phyloP scores from a whole-genome alignment of 2,329 filamentous ascomycete genomes.

The Lomentospora prolificans region DNA sequence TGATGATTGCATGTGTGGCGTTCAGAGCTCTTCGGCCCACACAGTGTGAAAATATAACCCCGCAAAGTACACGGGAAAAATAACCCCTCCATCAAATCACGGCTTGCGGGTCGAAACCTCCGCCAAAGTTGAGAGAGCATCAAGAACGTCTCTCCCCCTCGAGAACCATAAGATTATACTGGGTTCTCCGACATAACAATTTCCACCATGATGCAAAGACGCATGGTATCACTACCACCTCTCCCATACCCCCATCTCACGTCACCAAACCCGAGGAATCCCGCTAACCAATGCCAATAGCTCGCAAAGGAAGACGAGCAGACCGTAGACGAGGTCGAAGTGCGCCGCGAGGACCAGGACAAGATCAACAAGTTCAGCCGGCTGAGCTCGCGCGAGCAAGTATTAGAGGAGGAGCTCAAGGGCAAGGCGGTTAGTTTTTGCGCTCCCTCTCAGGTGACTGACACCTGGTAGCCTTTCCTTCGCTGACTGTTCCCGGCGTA shows the following conservation, averaged over 20 bases:
- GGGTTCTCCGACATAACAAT: no score
- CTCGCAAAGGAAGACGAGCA: slow-evolving; percentile 91
- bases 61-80: slow-evolving; percentile 2
- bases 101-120: no score
- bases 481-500: no score
- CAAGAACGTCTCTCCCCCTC: background rate
- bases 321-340: slow-evolving; percentile 74
- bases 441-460: no score
- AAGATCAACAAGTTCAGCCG: slow-evolving; percentile 98
- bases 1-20: background rate
- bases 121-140: background rate
- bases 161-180: no score
- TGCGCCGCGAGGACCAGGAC: slow-evolving; percentile 93
- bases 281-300: slow-evolving; percentile 34
- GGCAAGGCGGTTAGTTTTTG: slow-evolving; percentile 59
- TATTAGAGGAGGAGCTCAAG: slow-evolving; percentile 71
- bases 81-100: slow-evolving; percentile 5
- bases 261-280: background rate
- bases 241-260: background rate
- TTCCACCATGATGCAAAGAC: slow-evolving; percentile 44
- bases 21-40: background rate
- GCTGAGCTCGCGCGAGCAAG: slow-evolving; percentile 75
- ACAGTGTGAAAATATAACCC: no score
- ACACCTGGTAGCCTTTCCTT: no score
- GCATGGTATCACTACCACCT: slow-evolving; percentile 34